Percentiles rank a stretch among this genome's conserved stretches.
Conservation (phyloP, 768 basidiomycete species). For the Suillus tomentosus region DNA sequence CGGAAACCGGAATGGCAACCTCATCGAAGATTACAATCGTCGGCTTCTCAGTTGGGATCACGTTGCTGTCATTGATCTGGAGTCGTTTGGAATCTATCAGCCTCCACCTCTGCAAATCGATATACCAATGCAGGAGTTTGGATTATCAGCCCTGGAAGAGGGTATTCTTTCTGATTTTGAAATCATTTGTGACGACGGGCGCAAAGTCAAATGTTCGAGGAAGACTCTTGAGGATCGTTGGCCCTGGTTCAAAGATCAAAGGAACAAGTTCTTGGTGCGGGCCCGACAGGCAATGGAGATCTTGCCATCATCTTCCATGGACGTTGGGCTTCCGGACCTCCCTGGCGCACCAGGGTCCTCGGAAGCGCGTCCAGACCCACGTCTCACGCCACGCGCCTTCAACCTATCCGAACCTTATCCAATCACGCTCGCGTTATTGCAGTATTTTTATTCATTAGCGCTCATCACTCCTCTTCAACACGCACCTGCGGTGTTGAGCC, state of each 20-base stretch:
- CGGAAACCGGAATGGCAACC: slow-evolving; percentile 84
- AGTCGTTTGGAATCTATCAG: slow-evolving; percentile 95
- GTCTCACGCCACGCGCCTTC: slow-evolving; percentile 77
- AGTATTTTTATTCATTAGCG: slow-evolving; percentile 90
- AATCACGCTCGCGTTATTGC: slow-evolving; percentile 83
- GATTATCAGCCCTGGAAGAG: slow-evolving; percentile 83
- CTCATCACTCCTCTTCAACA: slow-evolving; percentile 91
- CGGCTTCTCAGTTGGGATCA: slow-evolving; percentile 91
- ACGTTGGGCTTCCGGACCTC: slow-evolving; percentile 63
- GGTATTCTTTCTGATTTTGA: slow-evolving; percentile 86
- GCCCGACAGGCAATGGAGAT: slow-evolving; percentile 59
- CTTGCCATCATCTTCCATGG: slow-evolving; percentile 61
- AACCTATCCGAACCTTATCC: slow-evolving; percentile 88
- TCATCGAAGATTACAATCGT: slow-evolving; percentile 91
- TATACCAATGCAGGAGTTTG: slow-evolving; percentile 79
- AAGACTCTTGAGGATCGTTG: slow-evolving; percentile 87
- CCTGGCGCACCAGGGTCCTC: slow-evolving; percentile 50
- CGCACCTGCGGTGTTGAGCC: slow-evolving; percentile 85
- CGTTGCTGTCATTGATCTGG: slow-evolving; percentile 86
- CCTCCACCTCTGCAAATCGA: slow-evolving; percentile 70
- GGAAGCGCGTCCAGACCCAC: slow-evolving; percentile 68
- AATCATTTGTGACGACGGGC: slow-evolving; percentile 88
- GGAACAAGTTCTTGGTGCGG: slow-evolving; percentile 55
- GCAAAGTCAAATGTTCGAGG: slow-evolving; percentile 79
- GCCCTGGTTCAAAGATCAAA: slow-evolving; percentile 90